phyloP scores from a whole-genome alignment of 2,329 filamentous ascomycete species.

The Botrytis galanthina region DNA sequence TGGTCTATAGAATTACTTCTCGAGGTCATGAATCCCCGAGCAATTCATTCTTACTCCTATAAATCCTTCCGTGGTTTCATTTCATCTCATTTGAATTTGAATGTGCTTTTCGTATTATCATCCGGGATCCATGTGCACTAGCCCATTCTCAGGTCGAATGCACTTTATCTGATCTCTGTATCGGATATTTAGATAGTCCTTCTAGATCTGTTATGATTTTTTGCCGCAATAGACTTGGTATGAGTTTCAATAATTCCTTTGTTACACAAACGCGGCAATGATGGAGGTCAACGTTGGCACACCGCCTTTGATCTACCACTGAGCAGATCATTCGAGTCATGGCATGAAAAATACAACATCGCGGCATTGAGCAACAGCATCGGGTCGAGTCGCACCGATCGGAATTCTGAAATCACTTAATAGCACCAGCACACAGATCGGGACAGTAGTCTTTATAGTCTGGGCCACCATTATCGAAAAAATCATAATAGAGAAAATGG shows the following conservation, averaged over 20 bases:
- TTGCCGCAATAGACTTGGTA: neutral
- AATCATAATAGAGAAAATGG: neutral
- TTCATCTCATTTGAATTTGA: neutral
- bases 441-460: neutral
- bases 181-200: neutral
- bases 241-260: neutral
- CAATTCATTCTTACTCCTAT: neutral
- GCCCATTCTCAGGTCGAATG: neutral
- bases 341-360: neutral
- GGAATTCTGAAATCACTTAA: neutral
- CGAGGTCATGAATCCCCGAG: neutral
- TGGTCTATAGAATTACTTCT: fast-evolving
- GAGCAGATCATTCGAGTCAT: neutral
- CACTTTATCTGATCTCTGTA: neutral
- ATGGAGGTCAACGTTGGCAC: neutral
- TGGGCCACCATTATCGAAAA: neutral
- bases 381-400: neutral
- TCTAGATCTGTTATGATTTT: neutral
- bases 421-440: neutral
- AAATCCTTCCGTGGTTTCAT: neutral
- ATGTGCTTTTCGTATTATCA: neutral
- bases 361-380: neutral
- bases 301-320: neutral
- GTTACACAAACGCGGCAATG: neutral
- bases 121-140: neutral